phyloP scores from a whole-genome alignment of 495 filamentous ascomycete species.

The Schizothecium vesticola region DNA sequence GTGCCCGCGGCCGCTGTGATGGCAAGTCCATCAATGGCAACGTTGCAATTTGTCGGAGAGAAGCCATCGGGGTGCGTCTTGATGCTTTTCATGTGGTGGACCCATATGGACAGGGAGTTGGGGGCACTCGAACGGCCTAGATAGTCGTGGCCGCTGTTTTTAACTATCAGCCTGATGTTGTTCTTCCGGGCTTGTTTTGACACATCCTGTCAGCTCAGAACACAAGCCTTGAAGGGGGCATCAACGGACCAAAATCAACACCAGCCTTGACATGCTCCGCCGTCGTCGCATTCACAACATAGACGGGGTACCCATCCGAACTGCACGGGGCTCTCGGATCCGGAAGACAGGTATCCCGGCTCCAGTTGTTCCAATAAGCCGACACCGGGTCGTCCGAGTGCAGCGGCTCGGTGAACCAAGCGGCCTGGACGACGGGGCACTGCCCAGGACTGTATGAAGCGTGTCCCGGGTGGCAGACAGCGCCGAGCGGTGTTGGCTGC shows the following conservation, averaged over 20 bases:
- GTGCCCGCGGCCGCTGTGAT: slow-evolving; percentile 34
- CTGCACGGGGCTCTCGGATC: slow-evolving; percentile 26
- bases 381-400: slow-evolving; percentile 33
- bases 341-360: slow-evolving; percentile 39
- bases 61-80: slow-evolving; percentile 27
- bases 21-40: slow-evolving; percentile 23
- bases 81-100: slow-evolving; percentile 38
- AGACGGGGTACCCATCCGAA: slow-evolving; percentile 37
- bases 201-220: slow-evolving; percentile 5
- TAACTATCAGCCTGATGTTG: slow-evolving; percentile 55
- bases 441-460: slow-evolving; percentile 21
- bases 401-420: slow-evolving; percentile 30
- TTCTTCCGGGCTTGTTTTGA: slow-evolving; percentile 31
- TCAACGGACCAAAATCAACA: slow-evolving; percentile 34
- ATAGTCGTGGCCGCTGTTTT: slow-evolving; percentile 58
- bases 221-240: not conserved
- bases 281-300: slow-evolving; percentile 39
- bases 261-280: slow-evolving; percentile 35
- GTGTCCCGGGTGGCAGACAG: slow-evolving; percentile 44
- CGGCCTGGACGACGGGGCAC: slow-evolving; percentile 26
- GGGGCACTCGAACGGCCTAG: slow-evolving; percentile 44
- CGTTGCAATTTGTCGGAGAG: slow-evolving; percentile 27
- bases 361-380: slow-evolving; percentile 35
- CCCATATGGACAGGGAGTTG: slow-evolving; percentile 45
- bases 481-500: slow-evolving; percentile 43